Evolutionary conservation across 345 rosid species (phyloP), one percentile per base, ranked within the genome.

Genomic region (Boechera divaricarpa): DNA sequence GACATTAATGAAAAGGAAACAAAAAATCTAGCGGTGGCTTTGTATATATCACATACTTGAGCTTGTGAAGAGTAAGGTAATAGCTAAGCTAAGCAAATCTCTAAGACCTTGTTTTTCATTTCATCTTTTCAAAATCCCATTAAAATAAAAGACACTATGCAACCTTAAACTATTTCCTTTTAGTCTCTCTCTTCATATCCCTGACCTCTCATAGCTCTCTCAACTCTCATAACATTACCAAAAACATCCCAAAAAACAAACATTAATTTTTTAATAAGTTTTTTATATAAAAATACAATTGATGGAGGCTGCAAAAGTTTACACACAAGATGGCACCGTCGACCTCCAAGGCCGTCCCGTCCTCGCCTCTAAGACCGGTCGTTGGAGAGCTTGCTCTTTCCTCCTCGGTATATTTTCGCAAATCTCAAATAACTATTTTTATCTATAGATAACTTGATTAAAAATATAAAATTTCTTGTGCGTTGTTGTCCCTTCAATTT

Each of bases 381-480:
- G 85, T 69, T 93, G 98, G 98, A 89, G 74, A 83, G 98, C 98
- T 44, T 93, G 98, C 74, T 86, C 93, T 57, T 93, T 93, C 81
- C 91, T 93, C 6, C 87, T 93, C 31, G 93, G 98, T 91, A 83
- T 68, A 82, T 65, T 52, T 49, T 76, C 11, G 59, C 18, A 33
- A 41, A n/a, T 15, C 49, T 67, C 28, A 61, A 28, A 11, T 67
- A 52, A 75, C 10, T 59, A 15, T 65, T 10, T 4, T 21, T 18
- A 54, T 73, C 44, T 41, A 10, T n/a, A 55, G 8, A 32, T 2
- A 45, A 55, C 35, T 49, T 42, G 48, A 24, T 15, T 63, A 44
- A 44, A 10, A 44, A 44, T 4, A 44, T 44, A 12, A 1, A 5
- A 2, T 21, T 12, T 18, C 4, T 18, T 31, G 33, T 32, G 2